These are phyloP conservation scores for Moricandia moricandioides DNA, from an alignment of 345 rosid genomes.

Conservation along the genomic window DNA sequence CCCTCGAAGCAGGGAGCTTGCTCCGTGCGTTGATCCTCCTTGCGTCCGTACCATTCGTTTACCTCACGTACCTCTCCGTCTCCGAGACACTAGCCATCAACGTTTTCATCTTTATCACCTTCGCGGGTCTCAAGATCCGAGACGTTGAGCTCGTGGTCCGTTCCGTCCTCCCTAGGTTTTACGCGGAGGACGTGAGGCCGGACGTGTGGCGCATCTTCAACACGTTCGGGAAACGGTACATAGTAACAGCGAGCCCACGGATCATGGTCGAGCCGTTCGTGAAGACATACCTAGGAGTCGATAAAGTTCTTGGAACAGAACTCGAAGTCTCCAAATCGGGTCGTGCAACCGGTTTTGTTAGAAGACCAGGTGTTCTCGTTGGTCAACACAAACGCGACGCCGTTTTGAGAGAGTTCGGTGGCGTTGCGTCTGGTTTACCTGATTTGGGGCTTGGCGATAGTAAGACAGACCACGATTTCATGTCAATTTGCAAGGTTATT, in stretches of 20 bases:
- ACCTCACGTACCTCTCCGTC: conserved; percentile 50
- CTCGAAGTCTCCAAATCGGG: conserved; percentile 66
- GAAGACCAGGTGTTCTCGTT: conserved; percentile 68
- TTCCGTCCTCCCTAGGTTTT: conserved; percentile 80
- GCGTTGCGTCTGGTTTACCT: conserved; percentile 44
- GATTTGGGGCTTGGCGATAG: conserved; percentile 83
- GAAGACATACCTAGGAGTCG: conserved; percentile 63
- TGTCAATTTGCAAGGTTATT: conserved; percentile 87
- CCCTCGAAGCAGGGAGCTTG: conserved; percentile 86
- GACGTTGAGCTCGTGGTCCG: conserved; percentile 76
- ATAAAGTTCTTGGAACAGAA: conserved; percentile 81
- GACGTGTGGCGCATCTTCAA: conserved; percentile 77
- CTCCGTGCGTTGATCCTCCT: conserved; percentile 64
- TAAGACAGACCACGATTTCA: conserved; percentile 70
- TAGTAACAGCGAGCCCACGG: conserved; percentile 76
- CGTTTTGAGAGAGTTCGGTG: conserved; percentile 55
- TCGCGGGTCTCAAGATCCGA: conserved; percentile 59
- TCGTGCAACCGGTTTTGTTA: conserved; percentile 70
- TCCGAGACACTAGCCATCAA: conserved; percentile 73
- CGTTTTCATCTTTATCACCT: conserved; percentile 60
- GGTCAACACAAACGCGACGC: conserved; percentile 67
- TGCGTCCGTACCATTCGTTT: conserved; percentile 64
- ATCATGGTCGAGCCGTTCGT: conserved; percentile 87
- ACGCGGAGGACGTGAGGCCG: conserved; percentile 83
- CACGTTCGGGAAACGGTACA: conserved; percentile 66